These are phyloP conservation scores for Talaromyces sp. DNA, from an alignment of 2,329 filamentous ascomycete genomes.

Conservation along the genomic window DNA sequence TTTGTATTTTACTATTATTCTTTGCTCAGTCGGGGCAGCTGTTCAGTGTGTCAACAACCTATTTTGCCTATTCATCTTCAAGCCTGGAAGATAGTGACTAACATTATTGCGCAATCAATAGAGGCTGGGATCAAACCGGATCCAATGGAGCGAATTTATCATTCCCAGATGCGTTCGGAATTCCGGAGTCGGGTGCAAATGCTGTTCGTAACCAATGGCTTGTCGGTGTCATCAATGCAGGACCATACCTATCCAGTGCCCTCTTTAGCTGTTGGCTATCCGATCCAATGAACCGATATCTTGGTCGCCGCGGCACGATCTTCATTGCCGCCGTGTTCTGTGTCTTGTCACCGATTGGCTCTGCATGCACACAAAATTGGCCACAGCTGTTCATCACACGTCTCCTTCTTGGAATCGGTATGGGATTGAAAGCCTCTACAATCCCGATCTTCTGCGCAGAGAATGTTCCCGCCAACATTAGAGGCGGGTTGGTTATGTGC, in stretches of 20 bases:
- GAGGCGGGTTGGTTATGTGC: conserved; percentile 59
- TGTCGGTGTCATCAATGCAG: conserved; percentile 64
- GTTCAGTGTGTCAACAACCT: conserved; percentile 31
- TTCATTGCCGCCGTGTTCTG: conserved; percentile 65
- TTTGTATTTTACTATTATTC: conserved; percentile 9
- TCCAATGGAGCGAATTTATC: conserved; percentile 56
- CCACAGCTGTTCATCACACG: conserved; percentile 56
- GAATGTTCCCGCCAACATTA: conserved; percentile 56
- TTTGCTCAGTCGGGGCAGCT: conserved; percentile 10
- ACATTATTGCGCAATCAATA: conserved; percentile 22
- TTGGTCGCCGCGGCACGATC: conserved; percentile 65
- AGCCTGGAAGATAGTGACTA: background rate
- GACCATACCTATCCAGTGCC: conserved; percentile 1
- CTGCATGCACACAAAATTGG: conserved; percentile 62
- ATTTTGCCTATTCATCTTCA: background rate
- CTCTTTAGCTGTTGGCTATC: conserved; percentile 52
- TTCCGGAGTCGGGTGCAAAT: conserved; percentile 45
- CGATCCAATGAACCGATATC: conserved; percentile 62
- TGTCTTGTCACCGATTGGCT: conserved; percentile 68
- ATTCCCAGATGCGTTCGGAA: conserved; percentile 49
- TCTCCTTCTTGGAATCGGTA: conserved; percentile 62
- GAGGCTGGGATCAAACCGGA: conserved; percentile 57
- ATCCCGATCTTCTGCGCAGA: conserved; percentile 58
- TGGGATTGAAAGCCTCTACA: conserved; percentile 61
- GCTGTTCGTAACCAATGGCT: conserved; percentile 48